These are phyloP conservation scores for Saccharum officinarum DNA, from an alignment of 176 grass and related monocot genomes.

Conservation along the genomic window DNA sequence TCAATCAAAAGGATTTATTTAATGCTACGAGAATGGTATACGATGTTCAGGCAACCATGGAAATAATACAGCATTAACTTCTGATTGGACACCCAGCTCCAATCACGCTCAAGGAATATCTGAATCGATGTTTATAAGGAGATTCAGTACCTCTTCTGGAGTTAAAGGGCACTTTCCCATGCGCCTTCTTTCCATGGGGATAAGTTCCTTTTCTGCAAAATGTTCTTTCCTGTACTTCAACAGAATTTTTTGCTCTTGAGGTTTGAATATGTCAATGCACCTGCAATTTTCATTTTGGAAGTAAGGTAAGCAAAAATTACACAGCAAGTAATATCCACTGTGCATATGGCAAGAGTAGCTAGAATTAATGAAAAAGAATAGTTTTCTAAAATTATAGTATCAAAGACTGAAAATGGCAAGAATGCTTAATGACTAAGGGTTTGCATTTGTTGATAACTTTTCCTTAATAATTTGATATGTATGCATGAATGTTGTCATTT, in stretches of 20 bases:
- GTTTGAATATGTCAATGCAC: constrained; percentile 91
- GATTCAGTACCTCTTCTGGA: constrained; percentile 83
- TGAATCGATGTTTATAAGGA: constrained; percentile 18
- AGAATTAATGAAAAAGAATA: constrained; percentile 6
- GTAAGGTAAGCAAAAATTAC: constrained; percentile 19
- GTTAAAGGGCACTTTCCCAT: constrained; percentile 98
- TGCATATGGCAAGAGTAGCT: constrained; percentile 3
- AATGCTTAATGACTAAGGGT: background rate
- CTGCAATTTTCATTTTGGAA: constrained; percentile 48
- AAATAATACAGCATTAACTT: background rate
- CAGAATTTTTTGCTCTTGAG: constrained; percentile 80
- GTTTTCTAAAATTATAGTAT: background rate
- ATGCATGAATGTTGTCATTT: constrained; percentile 17
- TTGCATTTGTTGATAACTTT: background rate
- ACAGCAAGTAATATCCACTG: background rate
- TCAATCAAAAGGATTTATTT: constrained; percentile 3
- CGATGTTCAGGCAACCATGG: background rate
- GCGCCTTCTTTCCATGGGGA: constrained; percentile 68
- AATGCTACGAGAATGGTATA: background rate
- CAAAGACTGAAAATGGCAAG: constrained; percentile 17
- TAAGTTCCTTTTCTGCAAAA: constrained; percentile 77
- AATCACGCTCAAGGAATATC: constrained; percentile 18
- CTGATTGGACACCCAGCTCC: constrained; percentile 1
- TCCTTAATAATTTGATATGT: constrained; percentile 4
- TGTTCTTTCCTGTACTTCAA: constrained; percentile 77